Evolutionary conservation across 2,329 filamentous ascomycete species (phyloP), one percentile per base, ranked within the genome.

Genomic region (Aplosporella prunicola): DNA sequence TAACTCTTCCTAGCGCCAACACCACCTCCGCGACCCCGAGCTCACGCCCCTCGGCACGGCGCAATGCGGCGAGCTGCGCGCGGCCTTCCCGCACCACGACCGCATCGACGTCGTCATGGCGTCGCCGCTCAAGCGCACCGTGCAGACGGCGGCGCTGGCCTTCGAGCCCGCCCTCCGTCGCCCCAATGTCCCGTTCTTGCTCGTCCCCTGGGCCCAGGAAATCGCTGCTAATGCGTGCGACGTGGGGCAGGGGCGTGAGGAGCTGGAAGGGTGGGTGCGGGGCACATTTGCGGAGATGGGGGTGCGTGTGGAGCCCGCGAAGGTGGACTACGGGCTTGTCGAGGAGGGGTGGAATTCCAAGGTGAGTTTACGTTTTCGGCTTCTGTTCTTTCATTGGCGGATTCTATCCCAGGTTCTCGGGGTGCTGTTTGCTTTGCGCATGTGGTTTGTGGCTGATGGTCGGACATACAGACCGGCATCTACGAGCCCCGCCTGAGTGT

Each of bases 121-220:
- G 25, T 91, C 84, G 1, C 86, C 87, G 5, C 71, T 93, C 47
- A 78, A 80, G 34, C 77, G 87, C 44, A 93, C 87, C 2, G 68
- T 94, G 30, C 76, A 84, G 60, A 94, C 87, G 2, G 79, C 81
- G 22, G 68, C 86, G 20, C 63, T 76, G 37, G 72, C 75, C 30
- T 93, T 93, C 57, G 71, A 69, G 13, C 66, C 74, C 0, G 67
- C 51, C 8, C 43, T 60, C 5, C 43, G 47, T 1, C 46, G 53
- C 4, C 31, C 45, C 10, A 51, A 55, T 9, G 62, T 64, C 3
- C 54, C 71, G 39, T 70, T 64, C 28, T 56, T 93, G 35, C 61
- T 81, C 17, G 63, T 91, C 9, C 84, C 85, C 0, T 76, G 82
- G 44, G 63, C 85, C 4, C 88, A 94, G 60, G 88, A 94, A 60